Evolutionary conservation across 2,329 filamentous ascomycete genomes (phyloP).

Genomic region (Monosporascus cannonballus): DNA sequence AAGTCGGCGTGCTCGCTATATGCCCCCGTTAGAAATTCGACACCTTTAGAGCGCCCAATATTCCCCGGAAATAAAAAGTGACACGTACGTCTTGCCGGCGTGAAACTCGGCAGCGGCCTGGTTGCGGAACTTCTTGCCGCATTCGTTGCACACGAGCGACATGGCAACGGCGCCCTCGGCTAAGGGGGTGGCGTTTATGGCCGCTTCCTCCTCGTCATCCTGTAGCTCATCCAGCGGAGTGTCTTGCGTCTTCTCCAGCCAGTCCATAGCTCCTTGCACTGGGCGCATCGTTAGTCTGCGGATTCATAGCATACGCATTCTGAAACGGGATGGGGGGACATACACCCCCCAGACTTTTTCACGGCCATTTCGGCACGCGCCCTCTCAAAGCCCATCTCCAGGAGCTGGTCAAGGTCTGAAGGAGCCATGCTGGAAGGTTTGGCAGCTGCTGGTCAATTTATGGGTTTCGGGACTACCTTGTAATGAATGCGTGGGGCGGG

Average conservation of each 20-base stretch:
- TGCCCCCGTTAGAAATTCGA: not conserved
- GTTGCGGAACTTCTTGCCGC: constrained; percentile 82
- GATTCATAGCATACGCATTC: not conserved
- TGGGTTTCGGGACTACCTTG: constrained; percentile 6
- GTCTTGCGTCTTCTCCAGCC: constrained; percentile 89
- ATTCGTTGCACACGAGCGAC: constrained; percentile 90
- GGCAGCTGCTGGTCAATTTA: constrained; percentile 5
- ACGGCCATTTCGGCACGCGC: constrained; percentile 77
- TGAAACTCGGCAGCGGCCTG: constrained; percentile 82
- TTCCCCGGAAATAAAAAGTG: not conserved
- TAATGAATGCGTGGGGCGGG: constrained; percentile 9
- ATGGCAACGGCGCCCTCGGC: constrained; percentile 65
- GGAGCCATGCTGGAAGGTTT: constrained; percentile 41
- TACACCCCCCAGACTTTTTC: constrained; percentile 74
- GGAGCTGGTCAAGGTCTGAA: constrained; percentile 53
- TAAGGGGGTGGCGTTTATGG: constrained; percentile 51
- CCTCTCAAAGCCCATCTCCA: constrained; percentile 77
- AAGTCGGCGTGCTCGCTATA: constrained; percentile 79
- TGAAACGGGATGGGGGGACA: constrained; percentile 27
- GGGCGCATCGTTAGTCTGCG: constrained; percentile 9
- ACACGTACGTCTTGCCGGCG: constrained; percentile 69
- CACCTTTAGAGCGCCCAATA: too few species aligned
- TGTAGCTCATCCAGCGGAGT: constrained; percentile 79
- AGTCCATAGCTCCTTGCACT: constrained; percentile 89
- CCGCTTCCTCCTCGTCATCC: constrained; percentile 43